phyloP scores from a whole-genome alignment of 2,329 filamentous ascomycete species.

The Alternaria hordeiaustralica region DNA sequence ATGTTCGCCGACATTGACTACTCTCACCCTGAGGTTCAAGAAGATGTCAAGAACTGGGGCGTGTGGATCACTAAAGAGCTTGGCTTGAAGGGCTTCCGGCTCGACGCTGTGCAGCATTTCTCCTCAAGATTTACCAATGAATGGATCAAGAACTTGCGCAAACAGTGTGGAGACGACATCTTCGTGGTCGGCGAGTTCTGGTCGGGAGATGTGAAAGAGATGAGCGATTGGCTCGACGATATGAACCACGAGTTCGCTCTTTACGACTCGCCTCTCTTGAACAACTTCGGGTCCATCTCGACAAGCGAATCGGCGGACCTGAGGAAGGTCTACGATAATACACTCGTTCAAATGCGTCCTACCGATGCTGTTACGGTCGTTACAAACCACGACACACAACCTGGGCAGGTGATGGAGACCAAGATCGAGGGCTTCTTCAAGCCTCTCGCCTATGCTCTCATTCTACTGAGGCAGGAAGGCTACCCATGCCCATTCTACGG shows the following conservation, averaged over 20 bases:
- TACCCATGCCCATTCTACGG: constrained; percentile 75
- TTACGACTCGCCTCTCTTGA: constrained; percentile 73
- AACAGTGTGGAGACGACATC: constrained; percentile 58
- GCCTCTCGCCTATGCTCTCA: constrained; percentile 73
- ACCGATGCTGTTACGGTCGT: constrained; percentile 70
- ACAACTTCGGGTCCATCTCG: constrained; percentile 69
- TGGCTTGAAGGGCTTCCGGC: constrained; percentile 68
- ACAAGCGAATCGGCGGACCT: constrained; percentile 65
- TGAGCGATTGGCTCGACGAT: constrained; percentile 63
- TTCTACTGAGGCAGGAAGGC: constrained; percentile 69
- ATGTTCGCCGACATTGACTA: constrained; percentile 78
- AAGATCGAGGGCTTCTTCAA: constrained; percentile 72
- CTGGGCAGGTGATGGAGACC: constrained; percentile 68
- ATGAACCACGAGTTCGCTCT: constrained; percentile 63
- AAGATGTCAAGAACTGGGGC: constrained; percentile 70
- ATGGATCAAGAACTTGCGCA: constrained; percentile 65
- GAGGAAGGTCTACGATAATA: constrained; percentile 66
- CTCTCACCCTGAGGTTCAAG: constrained; percentile 61
- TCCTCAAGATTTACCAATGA: constrained; percentile 69
- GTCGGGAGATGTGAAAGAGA: constrained; percentile 63
- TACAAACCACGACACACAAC: constrained; percentile 74
- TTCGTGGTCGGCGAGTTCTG: constrained; percentile 76
- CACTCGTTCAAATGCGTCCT: constrained; percentile 62
- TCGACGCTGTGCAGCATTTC: constrained; percentile 78
- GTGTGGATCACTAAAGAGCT: constrained; percentile 69